Base-by-base conservation (phyloP, 2,329 filamentous ascomycete genomes). In the Immersiporthe knoxdaviesiana region DNA sequence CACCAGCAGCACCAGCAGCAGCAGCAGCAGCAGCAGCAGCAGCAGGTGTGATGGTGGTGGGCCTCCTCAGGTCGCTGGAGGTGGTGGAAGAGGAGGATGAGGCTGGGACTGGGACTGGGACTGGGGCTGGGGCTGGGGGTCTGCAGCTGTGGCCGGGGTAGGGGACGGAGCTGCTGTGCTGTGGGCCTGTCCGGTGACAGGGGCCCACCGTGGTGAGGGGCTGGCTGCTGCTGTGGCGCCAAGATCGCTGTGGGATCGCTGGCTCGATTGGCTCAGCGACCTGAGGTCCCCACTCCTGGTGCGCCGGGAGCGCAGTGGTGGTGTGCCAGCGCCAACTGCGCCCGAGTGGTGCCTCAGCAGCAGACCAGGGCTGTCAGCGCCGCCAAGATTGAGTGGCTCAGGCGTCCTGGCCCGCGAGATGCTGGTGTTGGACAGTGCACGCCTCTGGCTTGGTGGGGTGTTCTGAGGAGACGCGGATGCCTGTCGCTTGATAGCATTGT, bases 221-320 rank as follows among this genome's bases (percentile, higher is more conserved):
- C 73, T 78, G 78, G 78, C 75, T 78, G 30, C 56, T 64, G 64
- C 67, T 78, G 30, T 62, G 67, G 64, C 67, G 63, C 59, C 67
- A 67, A 69, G 63, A 27, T 71, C 67, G 64, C 67, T 67, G 24
- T 44, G 67, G 27, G 69, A 71, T 35, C 62, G 59, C 41, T 77
- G 77, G 75, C 80, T 81, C 71, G 76, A 86, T 85, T 87, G 87
- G 80, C 88, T 88, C 74, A 88, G 87, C 74, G 87, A 87, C 81
- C 91, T 84, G 75, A 97, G 84, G 84, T 97, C 92, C 80, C 91
- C 90, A 85, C 70, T 71, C 61, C 92, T 94, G 79, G 90, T 81
- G 77, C 85, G 86, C 77, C 81, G 85, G 78, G 92, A 88, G 75
- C 93, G 87, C 71, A 96, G 85, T 62, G 91, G 89, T 72, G 91